Evolutionary conservation across 352 stramenopile genomes (phyloP).

Genomic region (Thalassiosira mediterranea): DNA sequence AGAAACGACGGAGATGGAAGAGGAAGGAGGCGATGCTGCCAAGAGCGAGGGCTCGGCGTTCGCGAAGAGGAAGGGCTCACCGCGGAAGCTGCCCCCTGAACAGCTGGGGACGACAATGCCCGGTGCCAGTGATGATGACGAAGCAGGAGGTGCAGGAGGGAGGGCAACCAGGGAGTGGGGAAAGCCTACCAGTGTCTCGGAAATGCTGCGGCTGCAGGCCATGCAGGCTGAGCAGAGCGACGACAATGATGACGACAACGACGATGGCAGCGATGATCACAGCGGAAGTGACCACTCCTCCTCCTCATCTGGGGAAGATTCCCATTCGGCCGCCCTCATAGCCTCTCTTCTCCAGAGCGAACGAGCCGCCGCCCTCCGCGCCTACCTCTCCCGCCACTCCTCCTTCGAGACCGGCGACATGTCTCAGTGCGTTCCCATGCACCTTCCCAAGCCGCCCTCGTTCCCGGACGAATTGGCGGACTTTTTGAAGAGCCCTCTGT

Average conservation of each 20-base stretch:
- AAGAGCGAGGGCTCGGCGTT: no score
- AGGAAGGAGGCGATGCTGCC: no score
- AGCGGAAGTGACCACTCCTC: constrained; percentile 8
- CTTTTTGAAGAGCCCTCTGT: constrained; percentile 64
- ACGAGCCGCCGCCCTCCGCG: constrained; percentile 20
- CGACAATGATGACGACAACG: not conserved
- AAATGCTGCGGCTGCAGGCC: not conserved
- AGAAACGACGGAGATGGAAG: not conserved
- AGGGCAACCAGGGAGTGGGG: not conserved
- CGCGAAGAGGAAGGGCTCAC: constrained; percentile 11
- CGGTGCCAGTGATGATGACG: not conserved
- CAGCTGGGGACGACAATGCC: not conserved
- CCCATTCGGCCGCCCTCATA: constrained; percentile 36
- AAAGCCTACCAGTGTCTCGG: not conserved
- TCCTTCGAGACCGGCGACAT: constrained; percentile 43
- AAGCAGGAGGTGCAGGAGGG: not conserved
- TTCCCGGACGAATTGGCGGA: constrained; percentile 62
- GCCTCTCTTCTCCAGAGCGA: constrained; percentile 33
- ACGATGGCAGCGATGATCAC: constrained; percentile 5
- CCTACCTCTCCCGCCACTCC: constrained; percentile 29
- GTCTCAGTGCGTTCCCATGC: constrained; percentile 38
- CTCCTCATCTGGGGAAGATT: constrained; percentile 20
- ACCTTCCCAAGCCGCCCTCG: constrained; percentile 33
- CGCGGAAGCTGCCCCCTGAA: constrained; percentile 6
- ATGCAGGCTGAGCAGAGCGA: not conserved